Conservation (phyloP, 768 basidiomycete genomes). For the Pleurotus tuoliensis region DNA sequence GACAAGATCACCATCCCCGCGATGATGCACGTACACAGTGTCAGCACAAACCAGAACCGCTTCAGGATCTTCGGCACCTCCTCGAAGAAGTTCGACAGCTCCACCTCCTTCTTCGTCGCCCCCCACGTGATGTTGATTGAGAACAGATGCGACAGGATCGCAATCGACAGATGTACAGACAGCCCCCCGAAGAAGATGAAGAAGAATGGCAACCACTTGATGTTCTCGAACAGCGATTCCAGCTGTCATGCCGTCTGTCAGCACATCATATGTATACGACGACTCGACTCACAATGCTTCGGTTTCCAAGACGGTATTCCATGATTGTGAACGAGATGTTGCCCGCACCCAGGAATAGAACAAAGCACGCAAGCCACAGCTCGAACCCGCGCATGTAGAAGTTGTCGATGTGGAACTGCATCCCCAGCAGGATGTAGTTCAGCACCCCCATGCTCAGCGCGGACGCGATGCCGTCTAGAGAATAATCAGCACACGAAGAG, state of each 20-base stretch:
- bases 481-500: neutral
- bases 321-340: constrained; percentile 71
- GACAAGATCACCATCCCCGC: constrained; percentile 61
- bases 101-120: constrained; percentile 73
- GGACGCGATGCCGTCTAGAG: constrained; percentile 59
- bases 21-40: constrained; percentile 55
- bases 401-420: constrained; percentile 60
- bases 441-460: constrained; percentile 61
- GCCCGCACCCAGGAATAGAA: constrained; percentile 77
- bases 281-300: constrained; percentile 55
- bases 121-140: constrained; percentile 51
- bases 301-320: constrained; percentile 71
- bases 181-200: constrained; percentile 77
- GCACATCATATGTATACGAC: constrained; percentile 49
- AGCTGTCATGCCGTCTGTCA: neutral
- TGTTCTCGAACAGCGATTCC: constrained; percentile 45
- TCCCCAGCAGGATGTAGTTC: constrained; percentile 76
- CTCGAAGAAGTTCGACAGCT: constrained; percentile 85
- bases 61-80: constrained; percentile 41
- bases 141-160: constrained; percentile 65
- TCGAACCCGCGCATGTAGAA: constrained; percentile 82
- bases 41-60: constrained; percentile 73
- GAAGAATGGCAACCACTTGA: constrained; percentile 73
- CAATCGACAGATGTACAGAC: constrained; percentile 66
- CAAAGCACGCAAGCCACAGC: constrained; percentile 70